phyloP scores from a whole-genome alignment of 306 rosid species.

The Elaeagnus macrophylla region DNA sequence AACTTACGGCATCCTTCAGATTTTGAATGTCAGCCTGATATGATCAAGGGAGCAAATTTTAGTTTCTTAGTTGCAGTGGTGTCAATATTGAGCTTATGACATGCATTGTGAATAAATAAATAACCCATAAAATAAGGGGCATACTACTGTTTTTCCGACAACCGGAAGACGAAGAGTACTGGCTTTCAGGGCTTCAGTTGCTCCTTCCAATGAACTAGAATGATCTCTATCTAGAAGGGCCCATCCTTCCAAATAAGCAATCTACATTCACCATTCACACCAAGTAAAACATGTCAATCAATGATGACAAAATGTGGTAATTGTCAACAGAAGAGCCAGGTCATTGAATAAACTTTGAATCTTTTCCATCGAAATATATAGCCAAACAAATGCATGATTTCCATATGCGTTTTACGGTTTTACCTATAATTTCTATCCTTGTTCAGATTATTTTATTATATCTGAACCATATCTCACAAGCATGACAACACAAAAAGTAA shows the following conservation, averaged over 20 bases:
- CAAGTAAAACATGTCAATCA: slow-evolving; percentile 26
- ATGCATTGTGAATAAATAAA: slow-evolving; percentile 1
- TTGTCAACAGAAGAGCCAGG: slow-evolving; percentile 6
- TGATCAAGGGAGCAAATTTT: slow-evolving; percentile 2
- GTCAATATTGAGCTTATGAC: background rate
- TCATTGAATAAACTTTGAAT: no score
- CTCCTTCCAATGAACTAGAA: slow-evolving; percentile 87
- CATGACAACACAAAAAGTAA: no score
- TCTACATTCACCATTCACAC: slow-evolving; percentile 55
- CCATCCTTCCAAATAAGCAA: slow-evolving; percentile 87
- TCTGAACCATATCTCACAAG: no score
- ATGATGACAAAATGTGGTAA: slow-evolving; percentile 3
- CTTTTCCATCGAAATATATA: no score
- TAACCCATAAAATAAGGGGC: slow-evolving; percentile 20
- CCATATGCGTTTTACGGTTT: no score
- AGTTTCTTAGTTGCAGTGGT: slow-evolving; percentile 8
- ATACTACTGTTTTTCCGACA: slow-evolving; percentile 76
- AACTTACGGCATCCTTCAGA: slow-evolving; percentile 84
- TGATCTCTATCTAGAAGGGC: slow-evolving; percentile 85
- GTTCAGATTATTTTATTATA: no score
- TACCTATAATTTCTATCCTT: no score
- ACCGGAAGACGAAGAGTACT: slow-evolving; percentile 96
- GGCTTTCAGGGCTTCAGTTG: slow-evolving; percentile 95
- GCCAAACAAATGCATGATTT: no score
- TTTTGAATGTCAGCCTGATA: slow-evolving; percentile 83